A percentile compares a stretch with the other conserved stretches of the same genome.
Conservation (phyloP, 2,329 filamentous ascomycete genomes). For the Pleurostoma richardsiae region DNA sequence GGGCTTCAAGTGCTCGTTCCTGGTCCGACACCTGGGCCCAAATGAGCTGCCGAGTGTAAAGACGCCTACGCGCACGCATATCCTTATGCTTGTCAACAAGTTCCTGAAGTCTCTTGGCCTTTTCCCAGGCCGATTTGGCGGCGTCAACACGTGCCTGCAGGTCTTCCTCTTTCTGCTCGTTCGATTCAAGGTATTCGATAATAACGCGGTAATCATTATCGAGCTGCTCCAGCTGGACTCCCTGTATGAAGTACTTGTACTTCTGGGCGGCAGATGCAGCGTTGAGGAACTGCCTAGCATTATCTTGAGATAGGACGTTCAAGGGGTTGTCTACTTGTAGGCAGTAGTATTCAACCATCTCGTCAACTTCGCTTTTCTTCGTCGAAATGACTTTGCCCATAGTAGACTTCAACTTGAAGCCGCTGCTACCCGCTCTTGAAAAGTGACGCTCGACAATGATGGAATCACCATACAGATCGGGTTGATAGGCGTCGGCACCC, state of each 20-base stretch:
- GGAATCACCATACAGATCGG: slow-evolving; percentile 73
- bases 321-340: slow-evolving; percentile 96
- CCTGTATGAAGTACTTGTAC: slow-evolving; percentile 94
- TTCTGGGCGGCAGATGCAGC: slow-evolving; percentile 77
- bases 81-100: slow-evolving; percentile 61
- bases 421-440: slow-evolving; percentile 64
- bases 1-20: slow-evolving; percentile 48
- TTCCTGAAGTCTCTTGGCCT: slow-evolving; percentile 60
- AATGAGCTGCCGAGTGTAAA: slow-evolving; percentile 63
- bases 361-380: slow-evolving; percentile 82
- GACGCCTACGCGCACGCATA: slow-evolving; percentile 55
- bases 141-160: slow-evolving; percentile 58
- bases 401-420: slow-evolving; percentile 81
- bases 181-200: slow-evolving; percentile 71
- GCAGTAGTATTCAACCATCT: slow-evolving; percentile 89
- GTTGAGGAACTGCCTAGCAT: slow-evolving; percentile 88
- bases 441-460: slow-evolving; percentile 94
- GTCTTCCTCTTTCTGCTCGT: slow-evolving; percentile 56
- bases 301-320: slow-evolving; percentile 92
- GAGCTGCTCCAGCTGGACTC: slow-evolving; percentile 87
- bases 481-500: slow-evolving; percentile 78
- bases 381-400: slow-evolving; percentile 68
- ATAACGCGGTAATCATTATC: slow-evolving; percentile 88
- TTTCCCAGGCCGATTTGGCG: slow-evolving; percentile 53
- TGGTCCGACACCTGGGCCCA: slow-evolving; percentile 83